phyloP scores from a whole-genome alignment of 1,284 basidiomycete species.

The Sphagnurus paluster region DNA sequence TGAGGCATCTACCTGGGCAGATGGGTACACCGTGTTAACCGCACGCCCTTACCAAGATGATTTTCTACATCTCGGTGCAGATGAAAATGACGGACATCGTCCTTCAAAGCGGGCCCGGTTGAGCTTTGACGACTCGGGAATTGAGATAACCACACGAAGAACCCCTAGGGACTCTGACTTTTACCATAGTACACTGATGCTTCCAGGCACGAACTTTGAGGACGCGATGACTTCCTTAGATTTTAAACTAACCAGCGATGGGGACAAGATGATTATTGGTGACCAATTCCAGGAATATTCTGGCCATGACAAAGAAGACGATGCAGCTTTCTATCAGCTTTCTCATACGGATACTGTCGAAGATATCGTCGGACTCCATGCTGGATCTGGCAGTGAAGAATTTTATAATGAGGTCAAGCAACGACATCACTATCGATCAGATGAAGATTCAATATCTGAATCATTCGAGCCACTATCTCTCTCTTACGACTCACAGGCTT shows the following conservation, averaged over 20 bases:
- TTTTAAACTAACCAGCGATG: too few species aligned
- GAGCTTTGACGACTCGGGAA: constrained; percentile 10
- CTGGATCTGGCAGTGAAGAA: neutral
- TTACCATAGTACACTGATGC: too few species aligned
- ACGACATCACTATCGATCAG: neutral
- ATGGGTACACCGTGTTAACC: neutral
- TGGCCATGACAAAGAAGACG: neutral
- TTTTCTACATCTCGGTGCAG: neutral
- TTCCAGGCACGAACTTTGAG: neutral
- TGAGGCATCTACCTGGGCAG: neutral
- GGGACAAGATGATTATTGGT: neutral
- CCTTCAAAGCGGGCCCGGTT: constrained; percentile 17
- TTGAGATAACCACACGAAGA: too few species aligned
- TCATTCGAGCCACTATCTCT: constrained; percentile 13
- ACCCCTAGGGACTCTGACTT: too few species aligned
- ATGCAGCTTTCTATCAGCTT: neutral
- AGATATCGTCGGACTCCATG: too few species aligned
- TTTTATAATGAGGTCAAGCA: neutral
- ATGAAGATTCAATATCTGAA: constrained; percentile 4
- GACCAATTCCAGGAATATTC: neutral
- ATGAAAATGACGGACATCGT: constrained; percentile 23
- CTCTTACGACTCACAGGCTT: constrained; percentile 15
- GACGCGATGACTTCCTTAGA: too few species aligned
- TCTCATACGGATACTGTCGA: neutral
- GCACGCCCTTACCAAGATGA: neutral